Conservation (phyloP, 2,329 filamentous ascomycete species). For the Trichoderma koningii region DNA sequence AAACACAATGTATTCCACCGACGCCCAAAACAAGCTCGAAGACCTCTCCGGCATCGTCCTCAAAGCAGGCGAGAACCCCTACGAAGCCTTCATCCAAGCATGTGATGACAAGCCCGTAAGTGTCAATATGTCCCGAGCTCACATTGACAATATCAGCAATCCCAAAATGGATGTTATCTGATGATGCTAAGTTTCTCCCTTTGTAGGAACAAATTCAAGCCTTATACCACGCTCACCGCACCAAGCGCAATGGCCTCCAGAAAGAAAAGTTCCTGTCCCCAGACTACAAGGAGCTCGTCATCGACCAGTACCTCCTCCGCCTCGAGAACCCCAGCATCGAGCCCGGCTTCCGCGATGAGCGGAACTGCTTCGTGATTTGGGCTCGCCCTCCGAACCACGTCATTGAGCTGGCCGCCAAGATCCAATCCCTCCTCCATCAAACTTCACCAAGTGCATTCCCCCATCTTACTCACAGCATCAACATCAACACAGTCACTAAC, state of each 20-base stretch:
- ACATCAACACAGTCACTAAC: neutral
- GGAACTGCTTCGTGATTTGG: slow-evolving; percentile 88
- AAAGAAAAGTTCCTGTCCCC: slow-evolving; percentile 69
- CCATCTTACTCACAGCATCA: too few relatives aligned
- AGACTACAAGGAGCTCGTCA: slow-evolving; percentile 68
- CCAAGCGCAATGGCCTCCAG: slow-evolving; percentile 74
- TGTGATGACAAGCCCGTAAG: slow-evolving; percentile 69
- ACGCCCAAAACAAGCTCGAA: slow-evolving; percentile 54
- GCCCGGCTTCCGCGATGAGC: slow-evolving; percentile 70
- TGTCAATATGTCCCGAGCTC: neutral
- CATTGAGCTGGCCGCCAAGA: slow-evolving; percentile 62
- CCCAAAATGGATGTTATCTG: rapidly evolving
- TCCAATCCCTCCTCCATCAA: slow-evolving; percentile 67
- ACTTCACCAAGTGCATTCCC: slow-evolving; percentile 67
- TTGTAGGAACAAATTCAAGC: slow-evolving; percentile 65
- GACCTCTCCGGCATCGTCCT: slow-evolving; percentile 56
- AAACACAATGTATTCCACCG: slow-evolving; percentile 30
- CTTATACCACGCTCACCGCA: slow-evolving; percentile 73
- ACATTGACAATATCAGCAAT: neutral
- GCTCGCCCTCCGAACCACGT: slow-evolving; percentile 76
- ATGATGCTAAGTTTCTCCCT: neutral
- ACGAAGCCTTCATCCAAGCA: slow-evolving; percentile 69
- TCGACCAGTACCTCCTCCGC: slow-evolving; percentile 75
- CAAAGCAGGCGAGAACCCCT: slow-evolving; percentile 68
- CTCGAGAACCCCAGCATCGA: slow-evolving; percentile 65